Conservation (phyloP, 345 rosid species). For the Eucalyptus albens region DNA sequence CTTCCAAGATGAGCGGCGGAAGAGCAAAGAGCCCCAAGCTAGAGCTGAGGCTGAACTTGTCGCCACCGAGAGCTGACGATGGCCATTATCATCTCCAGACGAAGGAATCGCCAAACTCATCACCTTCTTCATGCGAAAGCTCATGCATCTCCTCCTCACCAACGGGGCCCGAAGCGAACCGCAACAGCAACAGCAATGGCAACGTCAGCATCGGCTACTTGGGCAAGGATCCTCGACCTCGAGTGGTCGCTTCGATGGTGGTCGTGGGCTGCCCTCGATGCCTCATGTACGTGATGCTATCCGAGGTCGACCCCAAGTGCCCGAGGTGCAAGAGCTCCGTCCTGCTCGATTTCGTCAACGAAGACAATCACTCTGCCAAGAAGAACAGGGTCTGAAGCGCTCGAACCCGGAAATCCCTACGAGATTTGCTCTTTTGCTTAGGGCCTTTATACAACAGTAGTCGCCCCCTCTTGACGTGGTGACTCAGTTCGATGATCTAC, state of each 20-base stretch:
- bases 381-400: background rate
- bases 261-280: conserved; percentile 50
- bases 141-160: conserved; percentile 29
- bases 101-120: background rate
- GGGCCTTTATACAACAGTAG: background rate
- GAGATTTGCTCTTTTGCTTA: background rate
- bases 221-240: background rate
- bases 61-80: conserved; percentile 7
- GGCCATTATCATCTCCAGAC: background rate
- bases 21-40: conserved; percentile 7
- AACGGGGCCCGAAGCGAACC: background rate
- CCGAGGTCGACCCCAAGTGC: conserved; percentile 38
- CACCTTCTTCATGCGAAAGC: conserved; percentile 5
- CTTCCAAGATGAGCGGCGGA: conserved; percentile 5
- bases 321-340: conserved; percentile 55
- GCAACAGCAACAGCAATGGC: background rate
- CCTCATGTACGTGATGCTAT: conserved; percentile 54
- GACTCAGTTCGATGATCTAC: background rate
- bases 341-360: conserved; percentile 30
- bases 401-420: too few relatives aligned
- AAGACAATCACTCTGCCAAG: background rate
- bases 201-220: background rate
- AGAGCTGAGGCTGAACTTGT: conserved; percentile 37
- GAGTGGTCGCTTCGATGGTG: conserved; percentile 12
- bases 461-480: background rate